phyloP scores from a whole-genome alignment of 2,329 filamentous ascomycete species.

The Penicillium sp. region DNA sequence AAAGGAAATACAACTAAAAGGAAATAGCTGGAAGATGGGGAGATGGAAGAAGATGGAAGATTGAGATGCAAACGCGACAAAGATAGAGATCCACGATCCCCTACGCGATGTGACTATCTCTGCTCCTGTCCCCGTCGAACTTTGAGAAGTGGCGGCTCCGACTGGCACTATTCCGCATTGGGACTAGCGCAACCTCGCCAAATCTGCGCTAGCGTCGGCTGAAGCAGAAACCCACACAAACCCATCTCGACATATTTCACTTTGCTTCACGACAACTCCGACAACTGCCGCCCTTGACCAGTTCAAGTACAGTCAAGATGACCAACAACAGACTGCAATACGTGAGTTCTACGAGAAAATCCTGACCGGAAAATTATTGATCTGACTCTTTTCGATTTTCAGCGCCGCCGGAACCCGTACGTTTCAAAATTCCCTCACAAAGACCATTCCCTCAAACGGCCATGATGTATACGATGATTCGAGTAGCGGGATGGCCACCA shows the following conservation, averaged over 20 bases:
- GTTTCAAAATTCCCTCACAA: constrained; percentile 33
- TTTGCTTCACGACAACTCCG: constrained; percentile 33
- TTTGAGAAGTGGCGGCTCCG: constrained; percentile 33
- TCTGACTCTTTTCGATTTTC: constrained; percentile 17
- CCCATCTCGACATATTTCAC: constrained; percentile 35
- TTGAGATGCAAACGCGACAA: constrained; percentile 11
- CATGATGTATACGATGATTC: constrained; percentile 17
- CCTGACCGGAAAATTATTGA: constrained; percentile 20
- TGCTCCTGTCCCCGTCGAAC: constrained; percentile 23
- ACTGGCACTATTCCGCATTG: constrained; percentile 30
- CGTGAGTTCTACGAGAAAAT: constrained; percentile 29
- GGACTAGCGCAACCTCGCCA: constrained; percentile 36
- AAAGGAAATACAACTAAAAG: neutral
- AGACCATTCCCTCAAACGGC: constrained; percentile 15
- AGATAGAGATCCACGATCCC: constrained; percentile 9
- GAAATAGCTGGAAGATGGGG: neutral
- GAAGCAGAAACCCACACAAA: constrained; percentile 39
- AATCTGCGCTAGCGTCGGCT: constrained; percentile 26
- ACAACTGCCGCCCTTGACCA: constrained; percentile 39
- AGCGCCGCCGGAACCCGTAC: constrained; percentile 74
- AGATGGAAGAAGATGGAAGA: constrained; percentile 1
- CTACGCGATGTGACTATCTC: constrained; percentile 11
- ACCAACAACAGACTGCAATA: constrained; percentile 46
- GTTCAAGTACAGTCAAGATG: constrained; percentile 44
- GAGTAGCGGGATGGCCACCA: constrained; percentile 1